Conservation (phyloP, 2,329 filamentous ascomycete species). For the Diatrype stigma region DNA sequence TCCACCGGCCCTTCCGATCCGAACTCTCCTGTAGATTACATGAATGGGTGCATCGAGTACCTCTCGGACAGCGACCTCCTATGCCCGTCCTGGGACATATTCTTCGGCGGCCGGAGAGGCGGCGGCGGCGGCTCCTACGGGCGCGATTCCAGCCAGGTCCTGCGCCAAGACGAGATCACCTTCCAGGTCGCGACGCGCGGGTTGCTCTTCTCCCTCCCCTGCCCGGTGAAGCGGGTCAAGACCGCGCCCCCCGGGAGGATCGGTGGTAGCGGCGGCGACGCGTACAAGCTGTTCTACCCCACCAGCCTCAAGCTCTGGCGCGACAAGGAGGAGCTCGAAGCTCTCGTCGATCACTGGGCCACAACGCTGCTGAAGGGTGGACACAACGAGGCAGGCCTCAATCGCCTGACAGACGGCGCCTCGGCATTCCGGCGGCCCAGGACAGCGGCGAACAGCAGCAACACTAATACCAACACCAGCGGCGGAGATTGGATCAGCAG, state of each 20-base stretch:
- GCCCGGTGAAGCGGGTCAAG: slow-evolving; percentile 72
- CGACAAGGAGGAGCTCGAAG: slow-evolving; percentile 75
- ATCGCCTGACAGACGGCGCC: slow-evolving; percentile 43
- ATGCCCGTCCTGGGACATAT: slow-evolving; percentile 65
- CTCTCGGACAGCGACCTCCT: slow-evolving; percentile 87
- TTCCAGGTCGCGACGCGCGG: slow-evolving; percentile 90
- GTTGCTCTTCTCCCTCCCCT: slow-evolving; percentile 77
- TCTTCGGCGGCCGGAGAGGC: slow-evolving; percentile 59
- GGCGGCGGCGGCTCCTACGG: slow-evolving; percentile 41
- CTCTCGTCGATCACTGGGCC: slow-evolving; percentile 66
- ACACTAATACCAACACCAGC: slow-evolving; percentile 20
- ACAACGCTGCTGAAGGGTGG: slow-evolving; percentile 54
- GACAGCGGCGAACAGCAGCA: slow-evolving; percentile 29
- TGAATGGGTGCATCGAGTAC: slow-evolving; percentile 81
- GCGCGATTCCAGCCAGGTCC: slow-evolving; percentile 62
- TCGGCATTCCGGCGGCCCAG: slow-evolving; percentile 45
- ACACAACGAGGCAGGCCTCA: slow-evolving; percentile 30
- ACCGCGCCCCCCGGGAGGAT: slow-evolving; percentile 37
- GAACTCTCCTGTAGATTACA: slow-evolving; percentile 65
- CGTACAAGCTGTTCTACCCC: slow-evolving; percentile 90
- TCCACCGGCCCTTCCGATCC: slow-evolving; percentile 44
- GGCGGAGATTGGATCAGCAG: slow-evolving; percentile 14
- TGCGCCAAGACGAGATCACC: slow-evolving; percentile 90
- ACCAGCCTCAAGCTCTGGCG: slow-evolving; percentile 80
- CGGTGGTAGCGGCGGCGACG: slow-evolving; percentile 53